Percentiles rank a stretch among this genome's conserved stretches.
These are phyloP conservation scores for Helichrysum umbraculigerum DNA, from an alignment of 129 eudicot genomes.

Conservation along the genomic window DNA sequence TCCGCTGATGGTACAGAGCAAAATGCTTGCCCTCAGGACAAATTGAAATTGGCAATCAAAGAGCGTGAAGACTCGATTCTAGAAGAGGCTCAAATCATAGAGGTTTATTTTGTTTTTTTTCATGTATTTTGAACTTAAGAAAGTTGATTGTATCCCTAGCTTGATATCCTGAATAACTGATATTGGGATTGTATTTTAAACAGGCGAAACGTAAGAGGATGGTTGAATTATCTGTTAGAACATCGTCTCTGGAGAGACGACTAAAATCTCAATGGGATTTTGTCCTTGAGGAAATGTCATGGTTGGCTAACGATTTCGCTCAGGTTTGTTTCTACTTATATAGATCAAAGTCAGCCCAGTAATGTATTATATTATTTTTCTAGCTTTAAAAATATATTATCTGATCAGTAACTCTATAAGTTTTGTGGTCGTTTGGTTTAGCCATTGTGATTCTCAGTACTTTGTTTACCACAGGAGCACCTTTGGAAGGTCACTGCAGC, in stretches of 20 bases:
- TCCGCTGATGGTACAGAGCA: constrained; percentile 41
- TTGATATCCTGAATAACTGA: constrained; percentile 8
- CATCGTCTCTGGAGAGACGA: constrained; percentile 39
- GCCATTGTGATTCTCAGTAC: constrained; percentile 24
- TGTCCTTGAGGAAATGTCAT: constrained; percentile 95
- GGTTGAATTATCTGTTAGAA: constrained; percentile 64
- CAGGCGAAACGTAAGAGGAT: constrained; percentile 93
- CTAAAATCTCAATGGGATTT: constrained; percentile 85
- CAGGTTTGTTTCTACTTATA: constrained; percentile 64
- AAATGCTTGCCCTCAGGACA: constrained; percentile 43
- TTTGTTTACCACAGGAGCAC: constrained; percentile 64
- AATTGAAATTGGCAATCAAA: constrained; percentile 39
- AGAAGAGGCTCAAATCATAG: constrained; percentile 78
- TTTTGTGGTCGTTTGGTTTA: constrained; percentile 10
- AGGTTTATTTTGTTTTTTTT: constrained; percentile 42
- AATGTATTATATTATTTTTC: constrained; percentile 4
- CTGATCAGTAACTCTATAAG: neutral
- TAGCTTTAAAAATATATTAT: constrained; percentile 5
- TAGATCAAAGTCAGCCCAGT: constrained; percentile 4
- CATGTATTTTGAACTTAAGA: constrained; percentile 10
- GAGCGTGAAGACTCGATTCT: constrained; percentile 82
- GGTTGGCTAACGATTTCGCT: constrained; percentile 98
- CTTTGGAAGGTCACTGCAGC: constrained; percentile 87
- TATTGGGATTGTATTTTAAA: constrained; percentile 31
- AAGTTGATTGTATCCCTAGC: neutral